These are phyloP conservation scores for Pugionium dolabratum DNA, from an alignment of 345 rosid genomes.

Conservation along the genomic window DNA sequence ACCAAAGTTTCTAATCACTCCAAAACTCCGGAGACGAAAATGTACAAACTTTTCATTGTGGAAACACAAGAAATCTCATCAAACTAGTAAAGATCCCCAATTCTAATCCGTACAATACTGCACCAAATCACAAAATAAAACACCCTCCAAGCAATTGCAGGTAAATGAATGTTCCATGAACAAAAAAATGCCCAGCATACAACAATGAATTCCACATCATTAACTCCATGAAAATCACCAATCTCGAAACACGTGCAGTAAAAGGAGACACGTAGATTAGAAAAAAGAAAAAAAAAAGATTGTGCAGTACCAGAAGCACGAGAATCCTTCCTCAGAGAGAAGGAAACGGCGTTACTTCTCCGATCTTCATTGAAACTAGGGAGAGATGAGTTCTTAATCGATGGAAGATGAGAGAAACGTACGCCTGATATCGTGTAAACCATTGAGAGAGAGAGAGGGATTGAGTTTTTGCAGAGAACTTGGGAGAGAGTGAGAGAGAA, in stretches of 20 bases:
- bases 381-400: slow-evolving; percentile 43
- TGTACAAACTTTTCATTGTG: not conserved
- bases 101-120: not conserved
- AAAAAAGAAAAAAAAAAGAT: not conserved
- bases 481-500: slow-evolving; percentile 15
- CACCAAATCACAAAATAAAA: slow-evolving; percentile 16
- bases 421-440: slow-evolving; percentile 59
- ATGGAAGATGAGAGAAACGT: slow-evolving; percentile 51
- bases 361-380: slow-evolving; percentile 57
- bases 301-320: slow-evolving; percentile 50
- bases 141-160: slow-evolving; percentile 20
- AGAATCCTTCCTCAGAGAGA: slow-evolving; percentile 53
- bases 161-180: not conserved
- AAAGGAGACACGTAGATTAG: slow-evolving; percentile 15
- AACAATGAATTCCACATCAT: slow-evolving; percentile 18
- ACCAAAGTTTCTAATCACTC: not conserved
- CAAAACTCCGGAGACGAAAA: not conserved
- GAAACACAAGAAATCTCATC: not conserved
- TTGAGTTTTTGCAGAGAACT: slow-evolving; percentile 1
- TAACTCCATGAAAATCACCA: slow-evolving; percentile 17
- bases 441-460: slow-evolving; percentile 42
- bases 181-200: not conserved
- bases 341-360: slow-evolving; percentile 45
- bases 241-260: slow-evolving; percentile 27
- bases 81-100: not conserved